A percentile compares a stretch with the other conserved stretches of the same genome.
Evolutionary conservation across 345 rosid species (phyloP).

Genomic region (Bruguiera sexangula): DNA sequence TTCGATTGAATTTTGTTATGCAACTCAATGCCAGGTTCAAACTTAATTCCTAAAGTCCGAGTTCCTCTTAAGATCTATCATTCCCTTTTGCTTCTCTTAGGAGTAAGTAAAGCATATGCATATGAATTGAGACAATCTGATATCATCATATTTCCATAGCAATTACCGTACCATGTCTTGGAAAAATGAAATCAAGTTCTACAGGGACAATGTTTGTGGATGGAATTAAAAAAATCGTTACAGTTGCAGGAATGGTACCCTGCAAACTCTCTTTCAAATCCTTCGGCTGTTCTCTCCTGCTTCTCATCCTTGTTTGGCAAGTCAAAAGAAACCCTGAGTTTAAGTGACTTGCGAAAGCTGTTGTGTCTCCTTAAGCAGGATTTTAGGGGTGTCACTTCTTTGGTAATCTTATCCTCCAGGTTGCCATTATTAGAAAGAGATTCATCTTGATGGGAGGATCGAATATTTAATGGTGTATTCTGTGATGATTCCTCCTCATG

Average conservation of each 20-base stretch:
- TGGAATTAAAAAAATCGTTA: not conserved
- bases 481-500: constrained; percentile 9
- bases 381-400: not conserved
- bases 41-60: not conserved
- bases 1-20: no score
- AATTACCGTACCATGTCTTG: not conserved
- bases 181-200: not conserved
- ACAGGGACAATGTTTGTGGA: not conserved
- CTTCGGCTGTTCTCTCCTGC: not conserved
- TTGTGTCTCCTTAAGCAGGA: not conserved
- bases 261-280: not conserved
- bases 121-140: not conserved
- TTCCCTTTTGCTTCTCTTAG: not conserved
- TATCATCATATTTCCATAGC: not conserved
- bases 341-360: not conserved
- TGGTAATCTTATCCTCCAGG: not conserved
- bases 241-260: not conserved
- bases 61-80: not conserved
- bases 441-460: not conserved
- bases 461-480: not conserved
- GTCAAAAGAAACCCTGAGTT: not conserved
- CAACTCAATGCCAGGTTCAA: no score
- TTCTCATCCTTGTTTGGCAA: not conserved
- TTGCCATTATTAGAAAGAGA: not conserved
- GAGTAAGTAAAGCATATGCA: not conserved